Evolutionary conservation across 2,329 filamentous ascomycete genomes (phyloP).

Genomic region (Arthrobotrys pseudoclavata): DNA sequence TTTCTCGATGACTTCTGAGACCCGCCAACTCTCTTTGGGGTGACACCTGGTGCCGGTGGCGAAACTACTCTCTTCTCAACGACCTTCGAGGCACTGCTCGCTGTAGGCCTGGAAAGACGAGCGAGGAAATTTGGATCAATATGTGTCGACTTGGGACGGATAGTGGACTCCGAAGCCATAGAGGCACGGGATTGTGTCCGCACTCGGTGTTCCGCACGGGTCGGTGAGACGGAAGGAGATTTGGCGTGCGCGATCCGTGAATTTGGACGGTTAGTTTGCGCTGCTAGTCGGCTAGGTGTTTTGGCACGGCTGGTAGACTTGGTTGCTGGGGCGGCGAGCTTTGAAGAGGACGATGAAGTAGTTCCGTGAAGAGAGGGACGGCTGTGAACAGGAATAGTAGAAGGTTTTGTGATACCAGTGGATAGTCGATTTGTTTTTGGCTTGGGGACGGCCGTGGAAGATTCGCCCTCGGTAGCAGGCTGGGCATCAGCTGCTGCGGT

Average conservation of each 20-base stretch:
- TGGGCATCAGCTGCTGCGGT: constrained; percentile 14
- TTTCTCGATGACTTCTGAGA: constrained; percentile 48
- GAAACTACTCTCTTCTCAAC: constrained; percentile 54
- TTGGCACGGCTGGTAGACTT: constrained; percentile 41
- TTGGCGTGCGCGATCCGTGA: constrained; percentile 48
- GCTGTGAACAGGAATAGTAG: constrained; percentile 40
- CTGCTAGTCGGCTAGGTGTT: constrained; percentile 46
- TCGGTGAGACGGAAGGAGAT: constrained; percentile 52
- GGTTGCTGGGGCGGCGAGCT: constrained; percentile 17
- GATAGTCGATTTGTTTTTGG: constrained; percentile 28
- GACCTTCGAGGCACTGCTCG: constrained; percentile 54
- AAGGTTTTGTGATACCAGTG: constrained; percentile 7
- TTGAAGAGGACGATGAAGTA: constrained; percentile 31
- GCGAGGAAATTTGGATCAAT: constrained; percentile 57
- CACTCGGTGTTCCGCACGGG: constrained; percentile 46
- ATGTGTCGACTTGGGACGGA: constrained; percentile 52
- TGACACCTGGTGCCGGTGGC: constrained; percentile 30
- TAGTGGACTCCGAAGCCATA: constrained; percentile 56
- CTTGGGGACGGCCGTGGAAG: constrained; percentile 7
- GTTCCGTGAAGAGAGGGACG: constrained; percentile 36
- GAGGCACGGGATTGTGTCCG: constrained; percentile 47
- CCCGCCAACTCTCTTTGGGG: constrained; percentile 32
- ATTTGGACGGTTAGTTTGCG: constrained; percentile 34
- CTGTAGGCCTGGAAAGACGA: constrained; percentile 49
- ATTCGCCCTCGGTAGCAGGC: constrained; percentile 8